Evolutionary conservation across 2,329 filamentous ascomycete genomes (phyloP).

Genomic region (Diaporthe sp.): DNA sequence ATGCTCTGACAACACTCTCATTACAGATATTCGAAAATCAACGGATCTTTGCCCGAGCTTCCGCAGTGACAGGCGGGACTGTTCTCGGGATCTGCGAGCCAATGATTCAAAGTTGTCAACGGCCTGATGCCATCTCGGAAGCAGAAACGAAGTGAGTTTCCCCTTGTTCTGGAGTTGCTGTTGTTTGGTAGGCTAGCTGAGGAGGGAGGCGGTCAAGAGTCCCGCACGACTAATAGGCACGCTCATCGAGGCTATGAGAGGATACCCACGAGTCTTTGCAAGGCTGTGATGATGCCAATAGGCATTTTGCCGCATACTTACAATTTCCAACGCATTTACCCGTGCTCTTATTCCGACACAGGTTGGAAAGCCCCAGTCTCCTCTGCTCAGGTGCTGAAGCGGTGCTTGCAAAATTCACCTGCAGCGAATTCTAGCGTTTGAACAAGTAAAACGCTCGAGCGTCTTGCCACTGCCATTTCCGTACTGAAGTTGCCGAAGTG

Average conservation of each 20-base stretch:
- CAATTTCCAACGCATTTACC: neutral
- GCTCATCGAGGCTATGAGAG: neutral
- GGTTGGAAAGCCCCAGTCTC: neutral
- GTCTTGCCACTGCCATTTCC: neutral
- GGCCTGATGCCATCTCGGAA: too few relatives aligned
- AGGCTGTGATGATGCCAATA: neutral
- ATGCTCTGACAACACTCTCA: neutral
- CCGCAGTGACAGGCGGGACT: neutral
- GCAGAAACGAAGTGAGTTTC: neutral
- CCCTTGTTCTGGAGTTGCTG: too few relatives aligned
- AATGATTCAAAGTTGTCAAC: neutral
- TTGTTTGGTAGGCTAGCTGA: neutral
- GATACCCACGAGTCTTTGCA: neutral
- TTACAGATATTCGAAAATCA: neutral
- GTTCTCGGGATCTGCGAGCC: neutral
- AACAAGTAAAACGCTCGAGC: neutral
- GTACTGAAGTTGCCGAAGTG: neutral
- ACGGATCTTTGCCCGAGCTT: slow-evolving; percentile 23
- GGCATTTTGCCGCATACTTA: neutral
- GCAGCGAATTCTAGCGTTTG: neutral
- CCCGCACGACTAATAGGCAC: neutral
- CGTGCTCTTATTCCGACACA: neutral
- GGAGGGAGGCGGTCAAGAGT: neutral
- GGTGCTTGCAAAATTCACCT: neutral
- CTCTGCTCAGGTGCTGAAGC: neutral